Evolutionary conservation across 1,284 basidiomycete species (phyloP).

Genomic region (Hymenochaete sp.): DNA sequence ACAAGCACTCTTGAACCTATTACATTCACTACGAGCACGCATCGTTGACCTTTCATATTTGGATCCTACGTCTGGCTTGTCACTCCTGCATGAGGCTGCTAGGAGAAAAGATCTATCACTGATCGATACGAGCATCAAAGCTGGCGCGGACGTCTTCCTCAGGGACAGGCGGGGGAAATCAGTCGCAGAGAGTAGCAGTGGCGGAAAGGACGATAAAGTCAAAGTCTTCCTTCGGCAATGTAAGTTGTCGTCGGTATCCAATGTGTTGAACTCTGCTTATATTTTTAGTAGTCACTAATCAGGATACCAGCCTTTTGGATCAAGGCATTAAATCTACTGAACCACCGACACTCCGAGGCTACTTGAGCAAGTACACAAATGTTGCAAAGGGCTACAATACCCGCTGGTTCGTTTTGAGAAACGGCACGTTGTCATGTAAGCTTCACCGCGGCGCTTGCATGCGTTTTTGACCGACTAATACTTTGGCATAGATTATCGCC

Average conservation of each 20-base stretch:
- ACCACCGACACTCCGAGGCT: conserved; percentile 68
- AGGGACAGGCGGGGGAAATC: conserved; percentile 74
- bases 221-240: conserved; percentile 81
- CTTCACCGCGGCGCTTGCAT: not conserved
- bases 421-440: conserved; percentile 78
- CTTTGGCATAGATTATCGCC: conserved; percentile 62
- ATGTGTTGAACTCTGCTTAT: not conserved
- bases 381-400: conserved; percentile 87
- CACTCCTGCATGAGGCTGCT: conserved; percentile 85
- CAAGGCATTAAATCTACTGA: conserved; percentile 33
- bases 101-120: conserved; percentile 73
- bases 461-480: conserved; percentile 2
- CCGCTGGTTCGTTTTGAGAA: conserved; percentile 90
- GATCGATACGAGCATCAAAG: conserved; percentile 76
- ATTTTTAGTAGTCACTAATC: conserved; percentile 56
- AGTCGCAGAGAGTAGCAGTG: conserved; percentile 55
- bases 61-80: conserved; percentile 70
- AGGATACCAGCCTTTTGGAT: conserved; percentile 61
- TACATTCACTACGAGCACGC: conserved; percentile 54
- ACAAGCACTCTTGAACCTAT: conserved; percentile 42
- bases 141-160: conserved; percentile 87
- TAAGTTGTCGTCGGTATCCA: too few relatives aligned
- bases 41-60: conserved; percentile 62
- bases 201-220: conserved; percentile 69
- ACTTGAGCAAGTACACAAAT: conserved; percentile 86